A percentile compares a stretch with the other conserved stretches of the same genome.
phyloP scores from a whole-genome alignment of 2,329 filamentous ascomycete species.

The Penicillium psychrosexuale region DNA sequence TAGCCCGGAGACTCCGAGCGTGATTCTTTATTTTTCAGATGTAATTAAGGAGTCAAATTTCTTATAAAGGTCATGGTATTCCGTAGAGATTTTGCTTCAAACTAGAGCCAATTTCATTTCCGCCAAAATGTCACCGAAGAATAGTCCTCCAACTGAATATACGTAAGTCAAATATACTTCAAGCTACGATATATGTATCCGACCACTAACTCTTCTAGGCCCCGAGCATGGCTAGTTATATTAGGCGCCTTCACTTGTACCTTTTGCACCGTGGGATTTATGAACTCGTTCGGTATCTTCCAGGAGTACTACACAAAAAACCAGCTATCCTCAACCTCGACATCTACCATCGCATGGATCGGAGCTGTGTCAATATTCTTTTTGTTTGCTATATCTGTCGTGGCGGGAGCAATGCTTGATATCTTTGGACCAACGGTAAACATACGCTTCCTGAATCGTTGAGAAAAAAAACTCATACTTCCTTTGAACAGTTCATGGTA shows the following conservation, averaged over 20 bases:
- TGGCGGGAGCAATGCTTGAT: conserved; percentile 33
- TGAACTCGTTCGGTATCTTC: conserved; percentile 40
- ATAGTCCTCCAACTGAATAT: conserved; percentile 19
- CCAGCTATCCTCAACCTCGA: conserved; percentile 24
- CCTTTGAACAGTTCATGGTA: conserved; percentile 24
- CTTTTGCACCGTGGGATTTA: conserved; percentile 40
- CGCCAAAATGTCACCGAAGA: not conserved
- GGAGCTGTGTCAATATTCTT: conserved; percentile 34
- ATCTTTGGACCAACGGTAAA: conserved; percentile 30
- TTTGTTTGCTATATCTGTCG: conserved; percentile 28
- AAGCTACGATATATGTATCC: not conserved
- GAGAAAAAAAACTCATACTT: too few relatives aligned
- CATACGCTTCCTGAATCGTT: not conserved
- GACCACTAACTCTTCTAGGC: conserved; percentile 11
- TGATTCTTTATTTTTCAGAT: not conserved
- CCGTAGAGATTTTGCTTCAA: not conserved
- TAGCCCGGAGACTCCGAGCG: conserved; percentile 12
- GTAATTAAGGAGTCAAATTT: not conserved
- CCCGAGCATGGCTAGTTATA: conserved; percentile 28
- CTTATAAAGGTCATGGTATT: not conserved
- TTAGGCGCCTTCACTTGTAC: conserved; percentile 29
- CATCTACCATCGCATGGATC: conserved; percentile 36
- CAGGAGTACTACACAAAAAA: conserved; percentile 32
- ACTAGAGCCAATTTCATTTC: not conserved
- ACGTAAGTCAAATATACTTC: conserved; percentile 17